Evolutionary conservation across 305 asterid genomes (phyloP), one percentile per base, ranked within the genome.

Genomic region (Solanum chacoense): DNA sequence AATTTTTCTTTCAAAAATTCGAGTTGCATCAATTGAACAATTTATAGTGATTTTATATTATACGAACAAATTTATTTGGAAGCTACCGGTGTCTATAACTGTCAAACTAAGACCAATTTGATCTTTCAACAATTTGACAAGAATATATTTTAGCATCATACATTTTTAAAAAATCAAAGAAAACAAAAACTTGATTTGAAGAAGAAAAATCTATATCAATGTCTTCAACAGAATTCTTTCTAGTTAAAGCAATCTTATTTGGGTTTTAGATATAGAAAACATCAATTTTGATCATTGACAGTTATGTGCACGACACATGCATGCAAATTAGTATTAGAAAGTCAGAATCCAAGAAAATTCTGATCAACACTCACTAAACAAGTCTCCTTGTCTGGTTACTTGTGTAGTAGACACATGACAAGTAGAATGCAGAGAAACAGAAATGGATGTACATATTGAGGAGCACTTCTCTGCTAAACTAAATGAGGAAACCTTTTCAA

Each of bases 401-500:
- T 40, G 7, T 24, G 85, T 8, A 24, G 36, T 67, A 36, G 67
- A 69, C 81, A 71, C 76, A 65, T 59, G 40, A 87, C 55, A 74
- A 75, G 71, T 87, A 83, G 40, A 83, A 83, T 55, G 38, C 40
- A 45, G 86, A 83, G 73, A 50, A 83, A 38, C 72, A 4, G 75
- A 63, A 29, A 55, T 22, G 77, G 26, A 50, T 75, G 86, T 69
- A 84, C 24, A 71, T 65, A 87, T 40, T 69, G 28, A 87, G 83
- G 37, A 34, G 22, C 78, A 22, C 34, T 77, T 42, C 77, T 40
- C 50, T 26, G 84, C 26, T 65, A 83, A 85, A 59, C 73, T 59
- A 79, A 85, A 32, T 78, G 59, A 77, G 14, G 76, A 88, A 89
- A 97, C 99, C 99, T 97, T 97, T 92, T 97, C 99, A 55, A 97